These are phyloP conservation scores for Metschnikowia borealis DNA, from an alignment of 805 yeast species.

Conservation along the genomic window DNA sequence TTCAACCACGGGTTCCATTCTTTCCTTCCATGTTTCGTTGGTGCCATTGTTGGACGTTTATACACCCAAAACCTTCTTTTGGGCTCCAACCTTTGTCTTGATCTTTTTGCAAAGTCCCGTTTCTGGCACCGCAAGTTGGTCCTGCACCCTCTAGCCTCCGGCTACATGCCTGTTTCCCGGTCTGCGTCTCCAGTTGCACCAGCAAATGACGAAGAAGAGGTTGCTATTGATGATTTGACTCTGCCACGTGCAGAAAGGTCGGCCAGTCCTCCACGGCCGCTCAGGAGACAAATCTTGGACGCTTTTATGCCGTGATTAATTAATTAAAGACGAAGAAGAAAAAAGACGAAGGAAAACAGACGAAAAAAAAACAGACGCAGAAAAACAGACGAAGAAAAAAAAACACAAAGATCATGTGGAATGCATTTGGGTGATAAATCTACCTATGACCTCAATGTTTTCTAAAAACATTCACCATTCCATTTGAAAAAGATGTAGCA, in stretches of 20 bases:
- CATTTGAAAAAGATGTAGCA: no score
- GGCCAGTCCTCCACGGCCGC: conserved; percentile 59
- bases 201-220: conserved; percentile 20
- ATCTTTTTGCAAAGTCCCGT: neutral
- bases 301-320: conserved; percentile 34
- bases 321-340: no score
- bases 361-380: no score
- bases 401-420: no score
- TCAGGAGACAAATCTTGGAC: conserved; percentile 58
- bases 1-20: conserved; percentile 44
- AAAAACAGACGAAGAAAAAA: no score
- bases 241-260: conserved; percentile 27
- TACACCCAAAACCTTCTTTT: conserved; percentile 42
- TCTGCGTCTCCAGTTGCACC: conserved; percentile 7
- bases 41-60: conserved; percentile 43
- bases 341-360: no score
- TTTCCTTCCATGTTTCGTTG: conserved; percentile 34
- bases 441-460: no score
- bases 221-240: conserved; percentile 18
- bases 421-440: no score
- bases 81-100: conserved; percentile 26
- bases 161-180: neutral
- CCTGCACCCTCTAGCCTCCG: neutral
- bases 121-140: neutral
- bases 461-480: no score